phyloP scores from a whole-genome alignment of 768 basidiomycete species.

The Harrya chromipes region DNA sequence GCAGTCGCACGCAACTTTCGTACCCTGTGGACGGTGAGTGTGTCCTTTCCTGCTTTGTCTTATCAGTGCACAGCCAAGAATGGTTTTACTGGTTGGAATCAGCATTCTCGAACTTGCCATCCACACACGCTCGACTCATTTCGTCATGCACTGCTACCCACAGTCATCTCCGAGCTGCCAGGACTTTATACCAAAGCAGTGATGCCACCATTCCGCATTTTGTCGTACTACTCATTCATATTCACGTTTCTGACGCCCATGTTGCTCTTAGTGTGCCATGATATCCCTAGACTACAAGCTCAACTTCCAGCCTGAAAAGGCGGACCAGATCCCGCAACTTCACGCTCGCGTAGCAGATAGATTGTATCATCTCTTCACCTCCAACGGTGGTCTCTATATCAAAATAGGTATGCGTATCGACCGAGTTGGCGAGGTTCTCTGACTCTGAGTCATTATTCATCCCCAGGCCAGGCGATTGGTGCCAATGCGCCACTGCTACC shows the following conservation, averaged over 20 bases:
- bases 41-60: not conserved
- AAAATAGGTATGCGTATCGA: conserved; percentile 57
- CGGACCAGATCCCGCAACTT: conserved; percentile 69
- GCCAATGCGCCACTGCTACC: conserved; percentile 87
- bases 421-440: not conserved
- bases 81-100: too few relatives aligned
- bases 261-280: conserved; percentile 50
- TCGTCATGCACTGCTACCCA: too few relatives aligned
- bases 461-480: conserved; percentile 68
- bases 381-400: conserved; percentile 84
- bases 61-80: too few relatives aligned
- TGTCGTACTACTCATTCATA: not conserved
- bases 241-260: not conserved
- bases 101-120: too few relatives aligned
- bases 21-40: conserved; percentile 48
- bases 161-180: too few relatives aligned
- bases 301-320: conserved; percentile 75
- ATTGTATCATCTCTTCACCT: conserved; percentile 70
- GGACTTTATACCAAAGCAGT: too few relatives aligned
- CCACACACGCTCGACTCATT: too few relatives aligned
- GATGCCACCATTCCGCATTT: not conserved
- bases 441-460: not conserved
- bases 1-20: conserved; percentile 45
- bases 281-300: conserved; percentile 84
- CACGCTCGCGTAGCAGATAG: conserved; percentile 84